phyloP scores from a whole-genome alignment of 23 red algal species.

The Cyanidium caldarium region DNA sequence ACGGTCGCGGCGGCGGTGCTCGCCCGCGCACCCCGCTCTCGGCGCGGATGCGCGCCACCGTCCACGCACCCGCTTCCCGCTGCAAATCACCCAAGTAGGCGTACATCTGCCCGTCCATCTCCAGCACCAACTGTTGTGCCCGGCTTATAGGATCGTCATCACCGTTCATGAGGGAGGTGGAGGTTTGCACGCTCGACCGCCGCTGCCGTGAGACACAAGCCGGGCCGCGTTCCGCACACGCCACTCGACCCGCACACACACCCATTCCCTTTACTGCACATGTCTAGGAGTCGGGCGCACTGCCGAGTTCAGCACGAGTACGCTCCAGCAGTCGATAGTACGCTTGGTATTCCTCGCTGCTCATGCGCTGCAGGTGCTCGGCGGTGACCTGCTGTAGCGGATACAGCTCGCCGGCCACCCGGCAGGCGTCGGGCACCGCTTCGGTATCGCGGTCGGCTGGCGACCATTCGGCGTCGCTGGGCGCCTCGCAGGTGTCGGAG shows the following conservation, averaged over 20 bases:
- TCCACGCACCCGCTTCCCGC: background rate
- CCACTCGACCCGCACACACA: too few relatives aligned
- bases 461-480: background rate
- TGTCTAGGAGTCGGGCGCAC: too few relatives aligned
- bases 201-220: too few relatives aligned
- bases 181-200: too few relatives aligned
- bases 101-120: background rate
- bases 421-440: background rate
- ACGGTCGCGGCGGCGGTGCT: background rate
- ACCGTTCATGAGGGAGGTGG: background rate
- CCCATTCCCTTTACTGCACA: too few relatives aligned
- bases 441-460: background rate
- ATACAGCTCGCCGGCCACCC: background rate
- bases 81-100: background rate
- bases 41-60: background rate
- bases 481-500: background rate
- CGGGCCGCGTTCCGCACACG: too few relatives aligned
- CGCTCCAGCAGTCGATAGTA: conserved; percentile 7
- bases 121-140: background rate
- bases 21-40: background rate
- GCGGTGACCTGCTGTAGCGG: background rate
- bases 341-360: background rate
- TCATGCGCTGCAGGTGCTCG: background rate
- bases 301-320: too few relatives aligned
- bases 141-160: background rate